These are phyloP conservation scores for Microdochium trichocladiopsis DNA, from an alignment of 2,329 filamentous ascomycete genomes.

Conservation along the genomic window DNA sequence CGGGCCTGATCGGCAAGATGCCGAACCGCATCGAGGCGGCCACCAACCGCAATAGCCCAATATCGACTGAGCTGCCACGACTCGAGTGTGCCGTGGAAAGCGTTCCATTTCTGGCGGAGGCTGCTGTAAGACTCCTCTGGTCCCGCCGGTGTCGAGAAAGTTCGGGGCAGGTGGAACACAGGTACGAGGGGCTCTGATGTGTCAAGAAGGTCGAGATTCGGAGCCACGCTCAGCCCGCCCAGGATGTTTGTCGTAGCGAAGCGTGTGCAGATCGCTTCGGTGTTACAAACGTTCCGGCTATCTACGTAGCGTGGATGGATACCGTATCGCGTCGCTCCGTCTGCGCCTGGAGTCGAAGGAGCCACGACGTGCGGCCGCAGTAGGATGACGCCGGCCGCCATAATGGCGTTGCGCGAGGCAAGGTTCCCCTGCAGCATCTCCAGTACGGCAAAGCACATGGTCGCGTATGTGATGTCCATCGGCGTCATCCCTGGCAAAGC, in stretches of 20 bases:
- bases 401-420: background rate
- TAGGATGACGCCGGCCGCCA: background rate
- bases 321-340: background rate
- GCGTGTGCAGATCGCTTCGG: background rate
- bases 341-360: background rate
- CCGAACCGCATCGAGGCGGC: background rate
- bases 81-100: background rate
- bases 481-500: background rate
- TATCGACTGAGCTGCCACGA: background rate
- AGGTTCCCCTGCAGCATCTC: background rate
- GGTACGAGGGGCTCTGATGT: background rate
- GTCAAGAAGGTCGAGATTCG: background rate
- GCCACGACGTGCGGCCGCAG: background rate
- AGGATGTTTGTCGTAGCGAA: background rate
- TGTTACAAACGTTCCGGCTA: background rate
- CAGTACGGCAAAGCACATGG: background rate
- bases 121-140: background rate
- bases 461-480: background rate
- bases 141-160: background rate
- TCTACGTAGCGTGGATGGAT: background rate
- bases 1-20: background rate
- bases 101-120: background rate
- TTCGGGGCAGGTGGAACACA: background rate
- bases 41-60: background rate
- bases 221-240: background rate